Evolutionary conservation across 306 rosid genomes (phyloP), one percentile per base, ranked within the genome.

Genomic region (Potentilla sterilis): DNA sequence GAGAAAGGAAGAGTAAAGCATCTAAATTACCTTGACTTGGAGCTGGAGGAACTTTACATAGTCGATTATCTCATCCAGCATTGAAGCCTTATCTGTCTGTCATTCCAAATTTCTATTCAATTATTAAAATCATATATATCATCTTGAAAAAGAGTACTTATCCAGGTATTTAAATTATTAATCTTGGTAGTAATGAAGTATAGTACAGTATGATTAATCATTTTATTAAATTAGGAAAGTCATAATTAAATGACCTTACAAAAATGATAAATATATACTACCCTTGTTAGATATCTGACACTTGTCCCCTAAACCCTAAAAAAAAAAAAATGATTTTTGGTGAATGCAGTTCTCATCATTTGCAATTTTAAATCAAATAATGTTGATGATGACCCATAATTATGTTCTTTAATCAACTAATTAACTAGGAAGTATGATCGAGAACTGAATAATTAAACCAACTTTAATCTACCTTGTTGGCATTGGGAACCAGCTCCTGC

Each of bases 81-180:
- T 96, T 71, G 99, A 96, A 75, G 99, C 97, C 79, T 96, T 96
- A 69, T 96, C 99, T 75, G 99, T 89, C 99, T 96, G 97, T 79
- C 87, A 87, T 80, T 82, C 84, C 89, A 81, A 59, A 75, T 76
- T 8, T 37, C 4, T 2, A 73, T 24, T 43, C 7, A 32, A 61
- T 24, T 61, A 9, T 35, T 24, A 15, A 21, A 24, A 72, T 54
- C 66, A 32, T 54, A 69, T 7, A 32, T 54, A 69, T 7, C 10
- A 67, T 46, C 13, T 22, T 1, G 18, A 24, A 44, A 0, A 4
- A 69, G 19, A 34, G 35, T 40, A 13, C 19, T 37, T 10, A 5
- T 16, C 28, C 16, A 40, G 38, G 1, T 52, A 34, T 5, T 49
- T 71, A 28, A 28, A 0, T 28, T 28, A 28, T 28, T 1, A 24